Percentiles rank a stretch among this genome's conserved stretches.
phyloP scores from a whole-genome alignment of 371 early-diverging fungal species.

The Mycotypha africana region DNA sequence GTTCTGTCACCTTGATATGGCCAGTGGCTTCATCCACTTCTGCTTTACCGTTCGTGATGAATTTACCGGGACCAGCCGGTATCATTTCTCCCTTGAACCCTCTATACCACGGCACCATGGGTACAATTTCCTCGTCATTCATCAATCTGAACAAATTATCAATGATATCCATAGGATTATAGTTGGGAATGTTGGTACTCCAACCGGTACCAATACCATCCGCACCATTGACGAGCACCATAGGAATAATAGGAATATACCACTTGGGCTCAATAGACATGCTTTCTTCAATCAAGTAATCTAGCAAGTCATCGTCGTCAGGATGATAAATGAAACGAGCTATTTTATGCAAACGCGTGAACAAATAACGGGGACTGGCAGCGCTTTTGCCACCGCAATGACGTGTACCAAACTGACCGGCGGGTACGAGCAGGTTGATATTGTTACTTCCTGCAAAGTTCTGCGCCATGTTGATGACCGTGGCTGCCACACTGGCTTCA shows the following conservation, averaged over 20 bases:
- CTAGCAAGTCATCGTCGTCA: conserved; percentile 87
- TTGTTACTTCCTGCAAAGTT: conserved; percentile 99
- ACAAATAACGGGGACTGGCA: conserved; percentile 98
- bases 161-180: conserved; percentile 93
- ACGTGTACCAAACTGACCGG: conserved; percentile 98
- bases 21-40: conserved; percentile 67
- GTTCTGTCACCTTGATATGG: conserved; percentile 87
- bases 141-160: conserved; percentile 87
- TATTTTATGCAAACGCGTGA: conserved; percentile 79
- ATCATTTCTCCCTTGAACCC: conserved; percentile 86
- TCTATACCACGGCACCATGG: conserved; percentile 97
- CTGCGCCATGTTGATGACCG: conserved; percentile 97
- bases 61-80: conserved; percentile 53
- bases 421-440: conserved; percentile 87
- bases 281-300: conserved; percentile 94
- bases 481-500: conserved; percentile 84
- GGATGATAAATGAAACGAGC: conserved; percentile 84
- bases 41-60: conserved; percentile 71
- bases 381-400: conserved; percentile 98
- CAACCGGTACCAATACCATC: conserved; percentile 99
- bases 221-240: conserved; percentile 97
- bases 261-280: conserved; percentile 95
- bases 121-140: conserved; percentile 62
- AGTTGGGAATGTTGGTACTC: conserved; percentile 82
- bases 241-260: conserved; percentile 97